Conservation (phyloP, 2,329 filamentous ascomycete genomes). For the Diaporthe helianthi region DNA sequence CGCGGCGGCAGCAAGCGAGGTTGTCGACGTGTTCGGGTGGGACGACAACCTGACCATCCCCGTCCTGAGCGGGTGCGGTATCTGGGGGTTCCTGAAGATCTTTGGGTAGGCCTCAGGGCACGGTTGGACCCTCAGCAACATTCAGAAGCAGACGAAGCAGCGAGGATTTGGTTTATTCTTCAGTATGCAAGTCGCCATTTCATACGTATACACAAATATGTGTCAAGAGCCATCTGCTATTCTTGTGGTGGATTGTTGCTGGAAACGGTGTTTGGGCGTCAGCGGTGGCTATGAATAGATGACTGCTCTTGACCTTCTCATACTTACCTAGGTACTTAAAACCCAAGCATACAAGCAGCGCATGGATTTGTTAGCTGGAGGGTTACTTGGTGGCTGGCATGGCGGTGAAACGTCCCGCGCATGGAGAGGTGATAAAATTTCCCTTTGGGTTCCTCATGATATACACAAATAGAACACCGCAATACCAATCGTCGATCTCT, state of each 20-base stretch:
- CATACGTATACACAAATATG: neutral
- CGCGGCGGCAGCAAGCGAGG: conserved; percentile 86
- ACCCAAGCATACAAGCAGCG: neutral
- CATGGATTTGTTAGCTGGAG: neutral
- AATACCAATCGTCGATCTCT: conserved; percentile 5
- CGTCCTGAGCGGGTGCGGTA: conserved; percentile 83
- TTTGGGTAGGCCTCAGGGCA: conserved; percentile 66
- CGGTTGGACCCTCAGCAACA: neutral
- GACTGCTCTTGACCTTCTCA: neutral
- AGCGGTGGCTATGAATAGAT: neutral
- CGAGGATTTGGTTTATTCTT: neutral
- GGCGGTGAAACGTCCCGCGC: neutral
- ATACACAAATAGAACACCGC: conserved; percentile 7
- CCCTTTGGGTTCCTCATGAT: neutral
- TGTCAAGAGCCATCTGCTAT: neutral
- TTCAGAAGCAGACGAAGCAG: neutral
- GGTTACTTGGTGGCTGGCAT: neutral
- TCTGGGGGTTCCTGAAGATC: conserved; percentile 89
- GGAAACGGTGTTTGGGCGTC: conserved; percentile 11
- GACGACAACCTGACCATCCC: conserved; percentile 99
- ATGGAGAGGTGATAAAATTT: neutral
- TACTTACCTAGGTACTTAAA: too few relatives aligned
- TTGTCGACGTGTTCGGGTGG: conserved; percentile 90
- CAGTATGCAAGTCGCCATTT: neutral
- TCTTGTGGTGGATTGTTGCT: neutral